Evolutionary conservation across 164 flowering plant genomes (phyloP).

Genomic region (Aristolochia californica): DNA sequence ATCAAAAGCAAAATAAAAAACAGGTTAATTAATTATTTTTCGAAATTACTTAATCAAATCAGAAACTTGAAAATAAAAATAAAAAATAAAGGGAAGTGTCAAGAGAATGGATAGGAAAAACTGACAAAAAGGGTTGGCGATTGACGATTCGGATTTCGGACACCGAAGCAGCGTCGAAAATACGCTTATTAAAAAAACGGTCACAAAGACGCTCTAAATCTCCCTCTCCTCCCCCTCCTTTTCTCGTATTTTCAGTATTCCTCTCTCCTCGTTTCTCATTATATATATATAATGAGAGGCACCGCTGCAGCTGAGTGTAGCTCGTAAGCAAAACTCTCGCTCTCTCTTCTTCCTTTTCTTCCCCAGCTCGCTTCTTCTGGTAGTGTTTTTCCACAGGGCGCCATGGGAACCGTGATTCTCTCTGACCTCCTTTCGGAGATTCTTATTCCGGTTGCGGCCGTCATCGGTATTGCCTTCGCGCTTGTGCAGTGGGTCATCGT

Average conservation of each 20-base stretch:
- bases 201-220: neutral
- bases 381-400: neutral
- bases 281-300: too few relatives aligned
- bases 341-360: too few relatives aligned
- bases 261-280: neutral
- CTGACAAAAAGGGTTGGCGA: too few relatives aligned
- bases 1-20: too few relatives aligned
- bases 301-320: too few relatives aligned
- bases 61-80: neutral
- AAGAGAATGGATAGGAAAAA: neutral
- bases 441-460: slow-evolving; percentile 47
- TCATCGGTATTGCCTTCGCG: slow-evolving; percentile 46
- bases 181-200: slow-evolving; percentile 1
- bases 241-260: neutral
- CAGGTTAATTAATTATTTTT: too few relatives aligned
- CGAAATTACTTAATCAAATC: too few relatives aligned
- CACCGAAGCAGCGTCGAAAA: slow-evolving; percentile 4
- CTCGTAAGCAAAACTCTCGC: too few relatives aligned
- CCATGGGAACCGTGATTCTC: slow-evolving; percentile 33
- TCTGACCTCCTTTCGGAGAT: slow-evolving; percentile 47
- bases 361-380: too few relatives aligned
- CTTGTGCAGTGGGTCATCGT: slow-evolving; percentile 45
- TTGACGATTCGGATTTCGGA: neutral
- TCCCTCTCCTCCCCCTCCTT: too few relatives aligned
- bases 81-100: neutral